phyloP scores from a whole-genome alignment of 1,139 yeast species.

The Pichia sp. region DNA sequence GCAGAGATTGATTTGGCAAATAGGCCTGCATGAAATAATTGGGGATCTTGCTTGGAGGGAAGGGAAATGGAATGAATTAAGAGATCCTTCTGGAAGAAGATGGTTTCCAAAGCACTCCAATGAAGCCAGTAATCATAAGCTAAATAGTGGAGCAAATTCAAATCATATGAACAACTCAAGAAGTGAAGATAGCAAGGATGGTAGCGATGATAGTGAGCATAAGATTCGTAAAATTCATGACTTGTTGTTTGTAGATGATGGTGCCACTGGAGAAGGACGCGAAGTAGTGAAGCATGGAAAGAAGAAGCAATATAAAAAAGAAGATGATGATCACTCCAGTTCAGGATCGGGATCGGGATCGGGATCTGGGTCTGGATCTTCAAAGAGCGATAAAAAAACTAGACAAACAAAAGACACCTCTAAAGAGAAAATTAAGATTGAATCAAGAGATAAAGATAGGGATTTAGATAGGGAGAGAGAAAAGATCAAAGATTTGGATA shows the following conservation, averaged over 20 bases:
- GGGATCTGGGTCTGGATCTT: constrained; percentile 1
- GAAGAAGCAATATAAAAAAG: not conserved
- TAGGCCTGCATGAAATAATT: constrained; percentile 58
- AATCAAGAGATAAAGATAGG: not conserved
- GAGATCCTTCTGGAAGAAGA: constrained; percentile 48
- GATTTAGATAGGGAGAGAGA: constrained; percentile 3
- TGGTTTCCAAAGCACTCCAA: constrained; percentile 49
- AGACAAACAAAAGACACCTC: not conserved
- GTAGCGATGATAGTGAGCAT: not conserved
- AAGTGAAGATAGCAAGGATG: not conserved
- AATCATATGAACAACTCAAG: not conserved
- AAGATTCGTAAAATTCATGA: constrained; percentile 11
- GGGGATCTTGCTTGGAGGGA: constrained; percentile 65
- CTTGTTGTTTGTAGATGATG: constrained; percentile 4
- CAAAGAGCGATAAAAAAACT: not conserved
- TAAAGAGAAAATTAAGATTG: not conserved
- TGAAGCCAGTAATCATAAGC: not conserved
- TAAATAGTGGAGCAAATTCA: not conserved
- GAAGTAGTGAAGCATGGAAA: not conserved
- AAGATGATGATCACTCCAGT: constrained; percentile 5
- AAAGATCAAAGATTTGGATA: not conserved
- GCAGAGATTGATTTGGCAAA: constrained; percentile 51
- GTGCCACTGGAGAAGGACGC: not conserved
- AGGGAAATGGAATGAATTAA: constrained; percentile 59
- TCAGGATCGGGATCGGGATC: not conserved